These are phyloP conservation scores for Rhynchospora pubera DNA, from an alignment of 176 grass and related monocot genomes.

Conservation along the genomic window DNA sequence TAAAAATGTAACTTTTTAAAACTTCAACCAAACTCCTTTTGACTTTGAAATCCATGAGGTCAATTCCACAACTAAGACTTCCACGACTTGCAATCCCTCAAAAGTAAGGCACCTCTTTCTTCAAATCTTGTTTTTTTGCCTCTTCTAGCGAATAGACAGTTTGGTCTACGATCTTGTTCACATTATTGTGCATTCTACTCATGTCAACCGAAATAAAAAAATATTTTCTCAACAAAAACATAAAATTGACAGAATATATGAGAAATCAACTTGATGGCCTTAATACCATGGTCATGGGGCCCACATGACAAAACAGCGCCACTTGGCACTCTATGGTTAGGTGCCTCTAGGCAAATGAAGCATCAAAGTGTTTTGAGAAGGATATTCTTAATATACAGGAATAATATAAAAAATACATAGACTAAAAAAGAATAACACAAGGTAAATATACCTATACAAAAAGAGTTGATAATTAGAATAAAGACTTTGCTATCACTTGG, in stretches of 20 bases:
- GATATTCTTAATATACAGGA: neutral
- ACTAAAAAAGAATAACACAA: neutral
- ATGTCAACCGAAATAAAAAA: neutral
- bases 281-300: neutral
- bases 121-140: neutral
- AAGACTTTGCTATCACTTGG: neutral
- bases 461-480: neutral
- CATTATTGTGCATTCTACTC: constrained; percentile 2
- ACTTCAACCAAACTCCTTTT: neutral
- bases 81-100: neutral
- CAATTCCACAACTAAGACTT: neutral
- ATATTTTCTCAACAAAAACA: neutral
- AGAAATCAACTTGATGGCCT: neutral
- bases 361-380: neutral
- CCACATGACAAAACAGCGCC: neutral
- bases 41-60: neutral
- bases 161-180: neutral
- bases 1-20: neutral
- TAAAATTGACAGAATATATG: neutral
- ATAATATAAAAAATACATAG: neutral
- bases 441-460: neutral
- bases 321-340: neutral
- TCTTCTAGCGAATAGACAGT: neutral
- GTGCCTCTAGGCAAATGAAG: neutral
- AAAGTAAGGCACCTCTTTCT: neutral